These are phyloP conservation scores for Candida pseudocylindracea DNA, from an alignment of 1,139 yeast genomes.

Conservation along the genomic window DNA sequence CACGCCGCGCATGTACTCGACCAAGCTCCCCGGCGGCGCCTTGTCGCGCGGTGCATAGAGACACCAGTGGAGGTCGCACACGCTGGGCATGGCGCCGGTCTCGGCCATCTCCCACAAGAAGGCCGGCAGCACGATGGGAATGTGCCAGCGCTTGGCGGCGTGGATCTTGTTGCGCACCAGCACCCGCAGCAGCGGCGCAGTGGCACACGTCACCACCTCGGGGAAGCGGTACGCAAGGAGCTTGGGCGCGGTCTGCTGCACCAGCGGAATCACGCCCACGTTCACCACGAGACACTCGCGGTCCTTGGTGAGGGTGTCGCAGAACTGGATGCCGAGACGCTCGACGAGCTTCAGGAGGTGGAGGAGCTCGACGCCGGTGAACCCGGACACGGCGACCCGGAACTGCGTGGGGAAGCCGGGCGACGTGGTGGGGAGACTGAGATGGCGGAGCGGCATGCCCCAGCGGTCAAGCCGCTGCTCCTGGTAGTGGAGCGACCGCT, in stretches of 20 bases:
- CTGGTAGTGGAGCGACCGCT: conserved; percentile 47
- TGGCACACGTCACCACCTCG: conserved; percentile 11
- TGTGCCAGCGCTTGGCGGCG: conserved; percentile 32
- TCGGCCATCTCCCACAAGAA: conserved; percentile 24
- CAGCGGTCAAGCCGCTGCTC: conserved; percentile 38
- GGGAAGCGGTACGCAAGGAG: conserved; percentile 14
- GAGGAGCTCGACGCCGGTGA: conserved; percentile 58
- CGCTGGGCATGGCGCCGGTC: conserved; percentile 11
- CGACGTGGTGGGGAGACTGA: too few species aligned
- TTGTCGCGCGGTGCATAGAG: too few species aligned
- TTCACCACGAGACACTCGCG: conserved; percentile 47
- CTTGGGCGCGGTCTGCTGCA: conserved; percentile 11
- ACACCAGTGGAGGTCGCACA: conserved; percentile 11
- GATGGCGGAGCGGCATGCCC: conserved; percentile 29
- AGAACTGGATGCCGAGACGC: conserved; percentile 24
- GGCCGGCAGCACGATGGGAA: conserved; percentile 32
- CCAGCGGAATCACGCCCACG: conserved; percentile 16
- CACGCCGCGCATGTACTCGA: too few species aligned
- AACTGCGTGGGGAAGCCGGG: conserved; percentile 12
- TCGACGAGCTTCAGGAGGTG: conserved; percentile 47
- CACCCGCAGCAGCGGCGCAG: conserved; percentile 10
- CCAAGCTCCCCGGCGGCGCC: too few species aligned
- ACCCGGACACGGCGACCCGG: conserved; percentile 54
- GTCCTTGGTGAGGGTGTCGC: conserved; percentile 26
- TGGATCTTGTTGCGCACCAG: conserved; percentile 28